phyloP scores from a whole-genome alignment of 106 monocot species.

The Iris macrosiphon region DNA sequence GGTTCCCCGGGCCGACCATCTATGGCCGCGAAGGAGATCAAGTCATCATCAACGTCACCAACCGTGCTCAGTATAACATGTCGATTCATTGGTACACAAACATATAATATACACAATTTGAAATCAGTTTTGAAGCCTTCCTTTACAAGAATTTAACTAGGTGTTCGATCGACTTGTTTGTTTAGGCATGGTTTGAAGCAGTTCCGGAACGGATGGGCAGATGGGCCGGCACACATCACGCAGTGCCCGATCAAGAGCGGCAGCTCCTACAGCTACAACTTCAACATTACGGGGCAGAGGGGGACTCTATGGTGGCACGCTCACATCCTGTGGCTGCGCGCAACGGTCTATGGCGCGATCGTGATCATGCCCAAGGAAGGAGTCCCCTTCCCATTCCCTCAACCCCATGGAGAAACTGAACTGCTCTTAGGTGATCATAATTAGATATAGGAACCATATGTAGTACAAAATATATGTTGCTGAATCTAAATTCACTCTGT shows the following conservation, averaged over 20 bases:
- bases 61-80: slow-evolving; percentile 45
- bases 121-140: too few species aligned
- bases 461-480: slow-evolving; percentile 25
- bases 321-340: slow-evolving; percentile 47
- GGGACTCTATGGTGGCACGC: slow-evolving; percentile 57
- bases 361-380: slow-evolving; percentile 33
- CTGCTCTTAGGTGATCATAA: slow-evolving; percentile 6
- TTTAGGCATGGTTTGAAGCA: slow-evolving; percentile 53
- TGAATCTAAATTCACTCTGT: too few species aligned
- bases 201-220: slow-evolving; percentile 40
- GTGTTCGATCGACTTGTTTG: not conserved
- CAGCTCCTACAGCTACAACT: slow-evolving; percentile 26
- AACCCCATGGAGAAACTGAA: slow-evolving; percentile 5
- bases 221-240: slow-evolving; percentile 45
- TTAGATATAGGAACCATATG: slow-evolving; percentile 22
- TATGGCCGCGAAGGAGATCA: slow-evolving; percentile 54
- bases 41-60: slow-evolving; percentile 48
- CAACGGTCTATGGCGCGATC: slow-evolving; percentile 47
- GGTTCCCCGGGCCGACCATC: slow-evolving; percentile 44
- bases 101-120: too few species aligned
- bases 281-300: slow-evolving; percentile 32
- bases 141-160: too few species aligned
- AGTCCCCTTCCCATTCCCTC: slow-evolving; percentile 15
- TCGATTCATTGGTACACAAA: slow-evolving; percentile 45
- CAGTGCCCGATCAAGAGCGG: slow-evolving; percentile 43